Conservation (phyloP, 2,329 filamentous ascomycete genomes). For the Magnaporthiopsis rhizophila region DNA sequence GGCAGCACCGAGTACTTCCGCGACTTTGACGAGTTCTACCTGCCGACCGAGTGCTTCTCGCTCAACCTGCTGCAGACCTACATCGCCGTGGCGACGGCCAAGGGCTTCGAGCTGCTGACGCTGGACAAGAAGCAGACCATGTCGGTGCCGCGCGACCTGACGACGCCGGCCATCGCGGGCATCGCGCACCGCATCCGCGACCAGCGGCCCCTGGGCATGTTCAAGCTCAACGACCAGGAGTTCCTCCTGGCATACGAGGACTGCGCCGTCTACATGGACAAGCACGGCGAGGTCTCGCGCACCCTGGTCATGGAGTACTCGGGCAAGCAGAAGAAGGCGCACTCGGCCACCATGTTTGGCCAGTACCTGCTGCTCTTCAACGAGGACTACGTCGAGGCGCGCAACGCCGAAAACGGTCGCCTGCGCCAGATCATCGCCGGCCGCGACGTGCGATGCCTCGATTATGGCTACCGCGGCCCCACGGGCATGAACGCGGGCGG, state of each 20-base stretch:
- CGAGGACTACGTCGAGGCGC: slow-evolving; percentile 91
- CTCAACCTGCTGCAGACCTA: slow-evolving; percentile 95
- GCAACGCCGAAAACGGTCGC: slow-evolving; percentile 92
- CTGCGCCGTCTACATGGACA: slow-evolving; percentile 96
- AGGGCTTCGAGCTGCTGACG: slow-evolving; percentile 92
- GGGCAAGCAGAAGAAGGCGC: slow-evolving; percentile 72
- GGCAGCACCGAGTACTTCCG: slow-evolving; percentile 92
- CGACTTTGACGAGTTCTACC: slow-evolving; percentile 98
- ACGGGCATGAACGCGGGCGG: slow-evolving; percentile 29
- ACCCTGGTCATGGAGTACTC: slow-evolving; percentile 98
- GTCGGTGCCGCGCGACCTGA: slow-evolving; percentile 77
- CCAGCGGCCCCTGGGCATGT: slow-evolving; percentile 89
- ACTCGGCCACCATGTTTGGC: slow-evolving; percentile 79
- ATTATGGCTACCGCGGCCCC: slow-evolving; percentile 67
- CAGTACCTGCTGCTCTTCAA: slow-evolving; percentile 92
- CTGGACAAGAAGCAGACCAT: slow-evolving; percentile 95
- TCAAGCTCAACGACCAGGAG: slow-evolving; percentile 83
- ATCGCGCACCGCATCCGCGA: slow-evolving; percentile 78
- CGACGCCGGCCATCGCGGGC: slow-evolving; percentile 67
- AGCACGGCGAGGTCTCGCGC: slow-evolving; percentile 90
- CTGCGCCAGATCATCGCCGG: slow-evolving; percentile 91
- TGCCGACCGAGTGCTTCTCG: slow-evolving; percentile 87
- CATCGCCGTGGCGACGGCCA: slow-evolving; percentile 81
- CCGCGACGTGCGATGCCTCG: slow-evolving; percentile 79
- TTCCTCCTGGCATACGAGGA: slow-evolving; percentile 93